These are phyloP conservation scores for Anastatica hierochuntica DNA, from an alignment of 345 rosid genomes.

Conservation along the genomic window DNA sequence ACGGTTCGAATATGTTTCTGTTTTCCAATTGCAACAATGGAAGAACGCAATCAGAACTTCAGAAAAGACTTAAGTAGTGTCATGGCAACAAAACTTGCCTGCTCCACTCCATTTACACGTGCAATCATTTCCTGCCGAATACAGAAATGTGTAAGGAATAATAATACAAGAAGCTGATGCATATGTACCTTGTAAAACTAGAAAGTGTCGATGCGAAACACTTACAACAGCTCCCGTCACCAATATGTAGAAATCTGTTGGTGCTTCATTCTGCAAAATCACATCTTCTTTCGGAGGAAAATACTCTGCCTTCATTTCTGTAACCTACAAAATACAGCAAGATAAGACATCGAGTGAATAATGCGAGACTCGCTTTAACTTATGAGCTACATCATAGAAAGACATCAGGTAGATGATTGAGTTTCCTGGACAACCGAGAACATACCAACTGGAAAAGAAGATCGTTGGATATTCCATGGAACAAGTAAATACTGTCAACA, in stretches of 20 bases:
- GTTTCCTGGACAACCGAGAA: too few species aligned
- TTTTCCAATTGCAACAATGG: neutral
- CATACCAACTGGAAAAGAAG: conserved; percentile 88
- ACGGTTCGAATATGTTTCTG: too few species aligned
- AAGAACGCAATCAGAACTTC: neutral
- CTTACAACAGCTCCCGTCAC: conserved; percentile 81
- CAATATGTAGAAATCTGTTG: conserved; percentile 73
- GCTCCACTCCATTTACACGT: conserved; percentile 47
- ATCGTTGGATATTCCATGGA: conserved; percentile 83
- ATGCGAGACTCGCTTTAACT: too few species aligned
- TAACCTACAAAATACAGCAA: too few species aligned
- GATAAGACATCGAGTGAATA: too few species aligned
- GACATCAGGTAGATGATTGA: too few species aligned
- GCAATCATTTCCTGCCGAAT: conserved; percentile 52
- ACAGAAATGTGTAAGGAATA: conserved; percentile 5
- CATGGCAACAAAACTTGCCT: conserved; percentile 32
- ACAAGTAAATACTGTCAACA: conserved; percentile 68
- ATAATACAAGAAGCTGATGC: conserved; percentile 1
- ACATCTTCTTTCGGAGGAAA: conserved; percentile 92
- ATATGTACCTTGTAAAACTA: neutral
- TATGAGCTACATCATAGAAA: too few species aligned
- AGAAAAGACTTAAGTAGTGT: neutral
- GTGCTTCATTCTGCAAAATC: conserved; percentile 88
- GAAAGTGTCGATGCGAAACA: neutral
- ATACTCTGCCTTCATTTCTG: conserved; percentile 92